A percentile compares a stretch with the other conserved stretches of the same genome.
Evolutionary conservation across 2,329 filamentous ascomycete genomes (phyloP).

Genomic region (Cordyceps pruinosa): DNA sequence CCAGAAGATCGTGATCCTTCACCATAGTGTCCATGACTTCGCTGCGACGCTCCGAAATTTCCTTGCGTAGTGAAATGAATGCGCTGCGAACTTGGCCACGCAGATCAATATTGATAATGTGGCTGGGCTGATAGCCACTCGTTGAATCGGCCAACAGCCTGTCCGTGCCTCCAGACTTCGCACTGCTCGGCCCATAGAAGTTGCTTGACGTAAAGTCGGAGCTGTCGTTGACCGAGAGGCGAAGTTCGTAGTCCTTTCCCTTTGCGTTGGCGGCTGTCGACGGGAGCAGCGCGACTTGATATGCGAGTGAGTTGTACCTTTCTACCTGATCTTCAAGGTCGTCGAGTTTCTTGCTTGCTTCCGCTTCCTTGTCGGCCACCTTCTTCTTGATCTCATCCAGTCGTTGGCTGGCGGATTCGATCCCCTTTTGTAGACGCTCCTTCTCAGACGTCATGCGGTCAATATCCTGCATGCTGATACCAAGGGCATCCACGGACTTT

Average conservation of each 20-base stretch:
- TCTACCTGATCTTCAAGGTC: slow-evolving; percentile 88
- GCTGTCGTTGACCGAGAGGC: slow-evolving; percentile 70
- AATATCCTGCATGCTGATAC: slow-evolving; percentile 96
- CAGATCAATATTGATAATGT: slow-evolving; percentile 84
- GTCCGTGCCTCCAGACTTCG: slow-evolving; percentile 47
- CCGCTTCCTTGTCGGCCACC: slow-evolving; percentile 79
- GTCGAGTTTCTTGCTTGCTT: slow-evolving; percentile 78
- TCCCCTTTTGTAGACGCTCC: slow-evolving; percentile 82
- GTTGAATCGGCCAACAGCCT: slow-evolving; percentile 73
- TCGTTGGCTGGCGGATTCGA: slow-evolving; percentile 67
- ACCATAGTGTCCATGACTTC: slow-evolving; percentile 82
- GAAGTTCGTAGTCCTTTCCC: slow-evolving; percentile 76
- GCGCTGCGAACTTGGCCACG: slow-evolving; percentile 73
- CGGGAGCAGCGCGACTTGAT: slow-evolving; percentile 88
- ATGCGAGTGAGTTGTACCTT: slow-evolving; percentile 87
- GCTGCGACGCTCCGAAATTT: slow-evolving; percentile 83
- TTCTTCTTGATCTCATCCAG: slow-evolving; percentile 81
- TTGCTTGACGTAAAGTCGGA: slow-evolving; percentile 68
- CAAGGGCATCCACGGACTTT: slow-evolving; percentile 81
- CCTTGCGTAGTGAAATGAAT: slow-evolving; percentile 73
- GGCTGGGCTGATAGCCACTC: slow-evolving; percentile 82
- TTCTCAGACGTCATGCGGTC: slow-evolving; percentile 97
- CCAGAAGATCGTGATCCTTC: slow-evolving; percentile 87
- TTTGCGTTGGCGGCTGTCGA: slow-evolving; percentile 77
- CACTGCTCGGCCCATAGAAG: slow-evolving; percentile 35